Conservation (phyloP, 2,329 filamentous ascomycete genomes). For the Colletotrichum neosansevieriae region DNA sequence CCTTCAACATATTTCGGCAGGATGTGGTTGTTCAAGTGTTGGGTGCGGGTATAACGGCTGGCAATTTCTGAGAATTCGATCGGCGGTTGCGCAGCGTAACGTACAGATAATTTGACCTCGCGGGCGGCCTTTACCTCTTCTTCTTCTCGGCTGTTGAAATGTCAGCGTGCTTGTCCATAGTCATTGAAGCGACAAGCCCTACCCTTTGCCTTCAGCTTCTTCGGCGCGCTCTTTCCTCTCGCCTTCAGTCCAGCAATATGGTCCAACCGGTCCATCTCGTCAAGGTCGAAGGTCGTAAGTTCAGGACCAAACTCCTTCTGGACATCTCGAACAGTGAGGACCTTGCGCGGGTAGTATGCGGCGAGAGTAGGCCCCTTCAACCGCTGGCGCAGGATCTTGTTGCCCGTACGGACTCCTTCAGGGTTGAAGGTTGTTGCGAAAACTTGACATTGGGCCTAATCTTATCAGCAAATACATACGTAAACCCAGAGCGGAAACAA, state of each 20-base stretch:
- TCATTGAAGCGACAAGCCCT: not conserved
- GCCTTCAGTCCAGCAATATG: constrained; percentile 77
- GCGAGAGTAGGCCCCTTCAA: constrained; percentile 85
- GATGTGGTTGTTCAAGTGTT: not conserved
- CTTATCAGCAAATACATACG: constrained; percentile 9
- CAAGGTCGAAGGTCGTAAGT: constrained; percentile 78
- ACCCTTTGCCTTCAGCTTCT: constrained; percentile 80
- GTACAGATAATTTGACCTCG: constrained; percentile 26
- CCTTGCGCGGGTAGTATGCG: constrained; percentile 87
- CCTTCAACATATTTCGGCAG: not conserved
- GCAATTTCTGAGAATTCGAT: constrained; percentile 1
- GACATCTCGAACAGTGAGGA: constrained; percentile 79
- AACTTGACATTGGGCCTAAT: constrained; percentile 87
- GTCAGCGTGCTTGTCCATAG: constrained; percentile 46
- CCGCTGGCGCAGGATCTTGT: constrained; percentile 91
- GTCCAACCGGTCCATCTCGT: constrained; percentile 83
- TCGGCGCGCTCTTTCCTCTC: constrained; percentile 87
- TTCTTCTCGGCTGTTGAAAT: constrained; percentile 54
- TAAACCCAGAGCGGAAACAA: not conserved
- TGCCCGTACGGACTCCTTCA: constrained; percentile 82
- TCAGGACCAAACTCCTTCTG: constrained; percentile 76
- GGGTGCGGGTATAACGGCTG: not conserved
- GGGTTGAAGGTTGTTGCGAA: constrained; percentile 95
- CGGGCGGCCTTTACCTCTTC: constrained; percentile 46
- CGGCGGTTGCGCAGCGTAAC: constrained; percentile 28